phyloP scores from a whole-genome alignment of 441 rosid genomes.

The Syzygium malaccense region DNA sequence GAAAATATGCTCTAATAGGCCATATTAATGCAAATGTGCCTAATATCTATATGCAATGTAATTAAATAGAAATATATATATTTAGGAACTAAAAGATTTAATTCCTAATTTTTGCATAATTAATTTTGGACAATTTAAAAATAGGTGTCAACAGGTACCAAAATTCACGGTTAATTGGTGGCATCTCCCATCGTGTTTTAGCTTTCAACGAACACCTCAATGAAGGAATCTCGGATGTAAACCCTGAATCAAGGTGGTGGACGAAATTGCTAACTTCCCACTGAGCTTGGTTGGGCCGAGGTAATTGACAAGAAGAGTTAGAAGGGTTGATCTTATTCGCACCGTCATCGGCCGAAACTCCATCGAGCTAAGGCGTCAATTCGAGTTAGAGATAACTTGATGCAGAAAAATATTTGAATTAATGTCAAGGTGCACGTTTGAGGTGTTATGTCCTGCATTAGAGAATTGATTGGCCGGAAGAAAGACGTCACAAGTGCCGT shows the following conservation, averaged over 20 bases:
- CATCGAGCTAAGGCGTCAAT: neutral
- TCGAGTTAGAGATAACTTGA: neutral
- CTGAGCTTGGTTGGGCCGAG: neutral
- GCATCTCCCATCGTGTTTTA: neutral
- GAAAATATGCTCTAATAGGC: no score
- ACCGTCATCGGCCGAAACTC: neutral
- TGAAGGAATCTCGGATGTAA: neutral
- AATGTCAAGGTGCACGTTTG: neutral
- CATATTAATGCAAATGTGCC: no score
- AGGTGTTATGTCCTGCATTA: no score
- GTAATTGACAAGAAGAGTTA: neutral
- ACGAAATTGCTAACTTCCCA: neutral
- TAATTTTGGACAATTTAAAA: no score
- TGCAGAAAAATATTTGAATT: neutral
- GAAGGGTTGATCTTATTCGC: neutral
- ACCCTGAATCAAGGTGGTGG: accelerated
- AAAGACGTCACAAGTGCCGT: neutral
- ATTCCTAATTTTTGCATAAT: no score
- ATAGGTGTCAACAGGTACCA: no score
- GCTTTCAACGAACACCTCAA: accelerated
- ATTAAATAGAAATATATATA: no score
- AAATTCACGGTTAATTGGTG: no score
- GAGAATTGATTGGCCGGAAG: neutral
- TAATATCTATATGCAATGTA: no score
- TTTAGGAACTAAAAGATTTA: no score